These are phyloP conservation scores for Onygenales sp. DNA, from an alignment of 2,329 filamentous ascomycete species.

Conservation along the genomic window DNA sequence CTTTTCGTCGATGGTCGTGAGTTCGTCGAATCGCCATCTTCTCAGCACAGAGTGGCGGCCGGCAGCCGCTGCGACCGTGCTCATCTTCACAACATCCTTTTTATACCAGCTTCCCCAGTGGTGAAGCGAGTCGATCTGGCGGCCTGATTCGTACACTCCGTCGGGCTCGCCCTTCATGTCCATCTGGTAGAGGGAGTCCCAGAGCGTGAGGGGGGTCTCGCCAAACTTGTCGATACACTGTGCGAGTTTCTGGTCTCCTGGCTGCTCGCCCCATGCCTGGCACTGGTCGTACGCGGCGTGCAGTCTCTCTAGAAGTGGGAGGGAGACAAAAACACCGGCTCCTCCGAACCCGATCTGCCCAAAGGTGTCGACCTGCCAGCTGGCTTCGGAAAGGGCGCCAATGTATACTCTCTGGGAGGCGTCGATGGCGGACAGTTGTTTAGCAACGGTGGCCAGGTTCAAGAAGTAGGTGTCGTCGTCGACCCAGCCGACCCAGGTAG, in stretches of 20 bases:
- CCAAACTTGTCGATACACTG: conserved; percentile 34
- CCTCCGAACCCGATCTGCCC: conserved; percentile 36
- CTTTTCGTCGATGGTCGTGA: conserved; percentile 23
- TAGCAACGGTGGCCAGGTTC: conserved; percentile 28
- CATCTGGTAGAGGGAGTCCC: conserved; percentile 36
- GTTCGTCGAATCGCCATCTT: conserved; percentile 35
- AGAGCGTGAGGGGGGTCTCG: conserved; percentile 29
- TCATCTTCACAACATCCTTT: conserved; percentile 37
- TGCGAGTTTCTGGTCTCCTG: conserved; percentile 35
- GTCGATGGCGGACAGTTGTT: conserved; percentile 31
- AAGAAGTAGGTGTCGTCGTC: conserved; percentile 38
- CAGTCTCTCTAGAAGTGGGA: conserved; percentile 29
- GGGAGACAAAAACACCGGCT: conserved; percentile 35
- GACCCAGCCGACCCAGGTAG: conserved; percentile 33
- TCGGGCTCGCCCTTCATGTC: conserved; percentile 33
- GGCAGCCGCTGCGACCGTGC: conserved; percentile 29
- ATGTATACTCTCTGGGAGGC: conserved; percentile 33
- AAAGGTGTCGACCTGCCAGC: conserved; percentile 35
- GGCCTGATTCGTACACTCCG: conserved; percentile 35
- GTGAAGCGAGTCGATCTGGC: conserved; percentile 34
- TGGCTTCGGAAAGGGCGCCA: conserved; percentile 33
- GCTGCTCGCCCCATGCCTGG: conserved; percentile 33
- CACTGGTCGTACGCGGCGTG: conserved; percentile 32
- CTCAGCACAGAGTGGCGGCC: conserved; percentile 34
- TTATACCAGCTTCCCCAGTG: conserved; percentile 37